Percentiles rank a stretch among this genome's conserved stretches.
Conservation (phyloP, 2,329 filamentous ascomycete species). For the Lasiodiplodia citricola region DNA sequence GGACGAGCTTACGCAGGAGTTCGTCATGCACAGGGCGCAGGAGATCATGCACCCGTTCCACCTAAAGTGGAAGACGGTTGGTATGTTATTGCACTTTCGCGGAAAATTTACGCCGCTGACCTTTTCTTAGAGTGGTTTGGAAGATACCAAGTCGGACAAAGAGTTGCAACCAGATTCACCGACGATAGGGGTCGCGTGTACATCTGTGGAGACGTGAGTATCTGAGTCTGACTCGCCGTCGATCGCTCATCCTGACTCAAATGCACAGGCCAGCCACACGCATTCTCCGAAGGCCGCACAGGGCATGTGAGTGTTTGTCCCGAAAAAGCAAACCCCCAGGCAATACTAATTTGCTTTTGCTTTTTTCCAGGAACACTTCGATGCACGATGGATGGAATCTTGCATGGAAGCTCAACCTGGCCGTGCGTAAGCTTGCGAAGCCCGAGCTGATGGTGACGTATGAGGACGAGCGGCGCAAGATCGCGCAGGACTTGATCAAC, state of each 20-base stretch:
- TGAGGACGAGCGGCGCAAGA: slow-evolving; percentile 49
- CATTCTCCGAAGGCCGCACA: slow-evolving; percentile 51
- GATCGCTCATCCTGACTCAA: slow-evolving; percentile 9
- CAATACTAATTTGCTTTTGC: not conserved
- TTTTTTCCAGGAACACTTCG: slow-evolving; percentile 37
- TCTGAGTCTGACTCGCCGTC: not conserved
- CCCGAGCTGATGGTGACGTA: slow-evolving; percentile 47
- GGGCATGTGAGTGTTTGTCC: slow-evolving; percentile 41
- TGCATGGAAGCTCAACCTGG: slow-evolving; percentile 52
- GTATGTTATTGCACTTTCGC: slow-evolving; percentile 31
- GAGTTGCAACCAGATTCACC: slow-evolving; percentile 53
- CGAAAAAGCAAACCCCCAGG: not conserved
- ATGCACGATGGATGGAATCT: slow-evolving; percentile 54
- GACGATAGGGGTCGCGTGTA: slow-evolving; percentile 51
- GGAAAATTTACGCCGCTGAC: not conserved
- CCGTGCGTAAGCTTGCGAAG: slow-evolving; percentile 45
- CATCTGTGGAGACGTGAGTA: slow-evolving; percentile 54
- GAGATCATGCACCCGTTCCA: slow-evolving; percentile 53
- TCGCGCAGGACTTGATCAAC: slow-evolving; percentile 51
- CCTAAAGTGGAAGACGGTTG: slow-evolving; percentile 51
- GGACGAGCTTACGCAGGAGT: slow-evolving; percentile 61
- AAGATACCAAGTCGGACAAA: slow-evolving; percentile 57
- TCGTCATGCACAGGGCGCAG: slow-evolving; percentile 70
- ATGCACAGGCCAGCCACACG: slow-evolving; percentile 44
- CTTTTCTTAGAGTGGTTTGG: slow-evolving; percentile 54